Percentiles rank a stretch among this genome's conserved stretches.
Conservation (phyloP, 129 eudicot genomes). For the Saussurea involucrata region DNA sequence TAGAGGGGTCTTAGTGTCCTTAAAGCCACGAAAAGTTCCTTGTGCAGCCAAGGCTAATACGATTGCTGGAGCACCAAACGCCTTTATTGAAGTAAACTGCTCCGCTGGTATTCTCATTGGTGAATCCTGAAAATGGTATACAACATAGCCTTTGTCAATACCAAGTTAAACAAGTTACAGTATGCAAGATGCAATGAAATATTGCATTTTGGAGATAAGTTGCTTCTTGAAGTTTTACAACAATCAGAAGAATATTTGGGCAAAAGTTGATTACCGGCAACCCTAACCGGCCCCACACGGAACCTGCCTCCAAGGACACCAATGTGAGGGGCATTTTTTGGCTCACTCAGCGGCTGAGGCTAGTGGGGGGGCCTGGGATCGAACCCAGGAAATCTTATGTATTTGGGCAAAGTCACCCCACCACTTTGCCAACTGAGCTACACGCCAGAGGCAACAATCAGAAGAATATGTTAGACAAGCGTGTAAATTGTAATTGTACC, state of each 20-base stretch:
- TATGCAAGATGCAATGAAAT: neutral
- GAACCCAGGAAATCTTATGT: too few relatives aligned
- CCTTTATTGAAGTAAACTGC: constrained; percentile 71
- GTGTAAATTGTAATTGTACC: neutral
- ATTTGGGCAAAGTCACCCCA: too few relatives aligned
- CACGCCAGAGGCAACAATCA: too few relatives aligned
- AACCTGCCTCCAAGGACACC: too few relatives aligned
- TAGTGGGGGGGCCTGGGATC: too few relatives aligned
- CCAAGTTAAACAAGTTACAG: neutral
- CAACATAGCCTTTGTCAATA: constrained; percentile 9
- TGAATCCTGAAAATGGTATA: constrained; percentile 55
- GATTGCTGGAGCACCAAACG: constrained; percentile 96
- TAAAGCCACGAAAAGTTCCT: constrained; percentile 93
- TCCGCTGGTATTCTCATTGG: constrained; percentile 89
- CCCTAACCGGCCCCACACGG: too few relatives aligned
- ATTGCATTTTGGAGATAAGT: neutral
- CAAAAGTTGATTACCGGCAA: too few relatives aligned
- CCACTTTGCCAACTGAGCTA: too few relatives aligned
- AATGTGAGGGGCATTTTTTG: too few relatives aligned
- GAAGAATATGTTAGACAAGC: neutral
- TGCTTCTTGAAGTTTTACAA: neutral
- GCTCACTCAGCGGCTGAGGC: too few relatives aligned
- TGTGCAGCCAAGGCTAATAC: constrained; percentile 97
- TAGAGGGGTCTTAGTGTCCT: constrained; percentile 91
- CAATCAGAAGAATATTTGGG: neutral